Evolutionary conservation across 192 early-diverging fungal genomes (phyloP), one percentile per base, ranked within the genome.

Genomic region (Chytriomyces sp.): DNA sequence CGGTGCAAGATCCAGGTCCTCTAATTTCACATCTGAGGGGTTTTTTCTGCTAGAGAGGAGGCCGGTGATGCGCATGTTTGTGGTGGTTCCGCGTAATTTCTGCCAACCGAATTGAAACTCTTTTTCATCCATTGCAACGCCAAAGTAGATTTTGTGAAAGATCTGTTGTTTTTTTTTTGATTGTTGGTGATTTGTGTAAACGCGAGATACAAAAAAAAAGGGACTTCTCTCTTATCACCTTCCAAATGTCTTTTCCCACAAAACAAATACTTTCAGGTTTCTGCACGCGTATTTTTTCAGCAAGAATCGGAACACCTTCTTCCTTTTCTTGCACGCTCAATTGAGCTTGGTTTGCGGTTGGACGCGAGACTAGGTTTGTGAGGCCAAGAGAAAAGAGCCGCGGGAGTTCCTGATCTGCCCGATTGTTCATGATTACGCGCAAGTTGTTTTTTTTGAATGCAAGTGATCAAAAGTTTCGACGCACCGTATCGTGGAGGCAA

Each of bases 191-290:
- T 71, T 50, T 82, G 74, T 23, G 71, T 61, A 0, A 8, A 65
- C 24, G 81, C 72, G 75, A 77, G 59, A n/a, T 11, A 16, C 62
- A 6, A 5, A 43, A 28, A 28, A 66, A 78, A 50, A 43, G 28
- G 45, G 72, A 7, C 35, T 35, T 0, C n/a, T n/a, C n/a, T n/a
- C n/a, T n/a, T n/a, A n/a, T 35, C 35, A 35, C 35, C 53, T 73
- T 76, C 75, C 68, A 79, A 67, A 79, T 79, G n/a, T 65, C 61
- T 57, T 79, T 79, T 0, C 78, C 78, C 5, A 79, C 78, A 62
- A 79, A 74, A 45, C 61, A 73, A 9, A 79, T 72, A 16, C 43
- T 23, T 67, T 79, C 78, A 5, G 78, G 78, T 50, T 59, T 47
- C 45, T 64, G 48, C 44, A 44, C 20, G 26, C 24, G 7, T 11